A percentile compares a stretch with the other conserved stretches of the same genome.
Evolutionary conservation across 169 alveolate species (phyloP).

Genomic region (Pseudocohnilembus persalinus): DNA sequence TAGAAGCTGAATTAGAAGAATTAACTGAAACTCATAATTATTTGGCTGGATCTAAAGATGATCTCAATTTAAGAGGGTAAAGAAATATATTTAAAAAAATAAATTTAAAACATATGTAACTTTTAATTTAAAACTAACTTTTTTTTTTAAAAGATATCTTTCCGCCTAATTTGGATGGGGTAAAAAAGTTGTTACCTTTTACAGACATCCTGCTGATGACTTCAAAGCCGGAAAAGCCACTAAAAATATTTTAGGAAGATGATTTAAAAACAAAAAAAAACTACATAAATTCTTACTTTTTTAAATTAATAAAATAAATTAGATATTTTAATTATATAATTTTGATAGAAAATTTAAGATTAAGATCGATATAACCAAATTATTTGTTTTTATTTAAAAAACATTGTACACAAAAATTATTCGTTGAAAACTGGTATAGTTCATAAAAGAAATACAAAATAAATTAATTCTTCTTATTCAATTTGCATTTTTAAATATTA

Average conservation of each 20-base stretch:
- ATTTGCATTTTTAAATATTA: too few relatives aligned
- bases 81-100: not conserved
- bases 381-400: too few relatives aligned
- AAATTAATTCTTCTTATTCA: too few relatives aligned
- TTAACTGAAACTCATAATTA: slow-evolving; percentile 49
- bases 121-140: not conserved
- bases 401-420: too few relatives aligned
- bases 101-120: not conserved
- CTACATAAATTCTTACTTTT: too few relatives aligned
- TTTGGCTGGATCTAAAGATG: slow-evolving; percentile 53
- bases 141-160: not conserved
- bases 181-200: slow-evolving; percentile 41
- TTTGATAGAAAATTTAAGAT: too few relatives aligned
- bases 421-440: too few relatives aligned
- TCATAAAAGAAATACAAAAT: too few relatives aligned
- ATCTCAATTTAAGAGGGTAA: slow-evolving; percentile 42
- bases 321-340: too few relatives aligned
- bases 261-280: too few relatives aligned
- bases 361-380: too few relatives aligned
- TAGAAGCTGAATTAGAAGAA: slow-evolving; percentile 51
- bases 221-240: slow-evolving; percentile 48
- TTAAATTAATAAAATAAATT: too few relatives aligned
- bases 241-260: slow-evolving; percentile 50
- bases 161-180: slow-evolving; percentile 39
- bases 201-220: slow-evolving; percentile 54